Evolutionary conservation across 2,329 filamentous ascomycete species (phyloP).

Genomic region (Diaporthe citrichinensis): DNA sequence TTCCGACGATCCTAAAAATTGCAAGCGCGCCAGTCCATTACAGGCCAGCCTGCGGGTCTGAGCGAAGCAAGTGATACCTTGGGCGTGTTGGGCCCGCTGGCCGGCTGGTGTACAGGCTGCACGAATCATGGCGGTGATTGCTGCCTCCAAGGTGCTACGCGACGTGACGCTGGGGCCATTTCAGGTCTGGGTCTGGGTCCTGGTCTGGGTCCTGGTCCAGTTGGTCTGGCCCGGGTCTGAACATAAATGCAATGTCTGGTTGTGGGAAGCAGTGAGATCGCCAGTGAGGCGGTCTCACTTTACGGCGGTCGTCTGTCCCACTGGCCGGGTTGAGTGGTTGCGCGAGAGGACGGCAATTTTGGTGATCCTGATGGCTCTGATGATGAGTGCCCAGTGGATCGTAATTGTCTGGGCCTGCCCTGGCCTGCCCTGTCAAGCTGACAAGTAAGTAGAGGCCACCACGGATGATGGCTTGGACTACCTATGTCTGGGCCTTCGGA

Average conservation of each 20-base stretch:
- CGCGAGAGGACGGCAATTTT: slow-evolving; percentile 20
- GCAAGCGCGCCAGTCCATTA: slow-evolving; percentile 21
- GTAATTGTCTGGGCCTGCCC: slow-evolving; percentile 24
- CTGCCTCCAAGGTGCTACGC: slow-evolving; percentile 8
- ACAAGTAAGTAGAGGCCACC: slow-evolving; percentile 1
- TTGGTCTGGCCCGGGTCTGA: slow-evolving; percentile 20
- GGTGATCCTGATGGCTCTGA: slow-evolving; percentile 27
- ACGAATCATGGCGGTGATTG: slow-evolving; percentile 31
- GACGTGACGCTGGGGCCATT: slow-evolving; percentile 24
- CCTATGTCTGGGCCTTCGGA: slow-evolving; percentile 28
- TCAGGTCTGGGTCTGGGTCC: slow-evolving; percentile 2
- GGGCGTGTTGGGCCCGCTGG: background rate
- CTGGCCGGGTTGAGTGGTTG: slow-evolving; percentile 18
- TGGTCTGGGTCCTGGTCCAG: background rate
- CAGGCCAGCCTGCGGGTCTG: slow-evolving; percentile 14
- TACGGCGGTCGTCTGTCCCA: slow-evolving; percentile 15
- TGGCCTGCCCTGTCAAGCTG: slow-evolving; percentile 2
- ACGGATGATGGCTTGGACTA: slow-evolving; percentile 26
- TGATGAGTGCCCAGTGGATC: slow-evolving; percentile 10
- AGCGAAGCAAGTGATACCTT: background rate
- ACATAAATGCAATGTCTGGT: background rate
- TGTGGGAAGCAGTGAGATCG: slow-evolving; percentile 19
- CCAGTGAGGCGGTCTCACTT: slow-evolving; percentile 31
- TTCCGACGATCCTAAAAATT: slow-evolving; percentile 27
- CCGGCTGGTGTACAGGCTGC: background rate